Conservation (phyloP, 2,329 filamentous ascomycete genomes). For the Aspergillus piperis region DNA sequence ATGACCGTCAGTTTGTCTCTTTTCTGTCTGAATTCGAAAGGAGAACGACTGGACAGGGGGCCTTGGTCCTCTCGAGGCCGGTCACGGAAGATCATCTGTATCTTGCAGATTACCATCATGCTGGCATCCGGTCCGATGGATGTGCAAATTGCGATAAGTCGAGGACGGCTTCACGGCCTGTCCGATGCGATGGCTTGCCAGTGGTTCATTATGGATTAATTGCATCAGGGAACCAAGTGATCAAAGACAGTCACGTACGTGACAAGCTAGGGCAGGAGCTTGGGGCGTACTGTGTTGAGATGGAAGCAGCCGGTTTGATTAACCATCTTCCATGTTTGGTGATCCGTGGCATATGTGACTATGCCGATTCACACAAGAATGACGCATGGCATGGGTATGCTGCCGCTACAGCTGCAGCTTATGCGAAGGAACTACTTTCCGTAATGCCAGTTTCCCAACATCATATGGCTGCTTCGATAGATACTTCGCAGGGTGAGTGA, state of each 20-base stretch:
- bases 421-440: slow-evolving; percentile 8
- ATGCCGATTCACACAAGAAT: slow-evolving; percentile 15
- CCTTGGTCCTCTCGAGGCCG: background rate
- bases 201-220: background rate
- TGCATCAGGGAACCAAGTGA: background rate
- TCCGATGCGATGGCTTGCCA: background rate
- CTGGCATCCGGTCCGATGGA: background rate
- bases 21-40: background rate
- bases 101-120: background rate
- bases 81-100: background rate
- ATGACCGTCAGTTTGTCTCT: no score
- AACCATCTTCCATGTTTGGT: slow-evolving; percentile 17
- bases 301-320: slow-evolving; percentile 14
- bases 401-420: slow-evolving; percentile 13
- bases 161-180: background rate
- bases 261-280: background rate
- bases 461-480: no score
- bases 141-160: background rate
- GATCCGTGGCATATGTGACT: slow-evolving; percentile 23
- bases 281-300: slow-evolving; percentile 10
- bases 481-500: no score
- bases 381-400: slow-evolving; percentile 5
- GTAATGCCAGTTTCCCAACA: no score
- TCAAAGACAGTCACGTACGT: background rate
- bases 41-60: background rate